Evolutionary conservation across 176 grass and related monocot genomes (phyloP), one percentile per base, ranked within the genome.

Genomic region (Tuctoria greenei): DNA sequence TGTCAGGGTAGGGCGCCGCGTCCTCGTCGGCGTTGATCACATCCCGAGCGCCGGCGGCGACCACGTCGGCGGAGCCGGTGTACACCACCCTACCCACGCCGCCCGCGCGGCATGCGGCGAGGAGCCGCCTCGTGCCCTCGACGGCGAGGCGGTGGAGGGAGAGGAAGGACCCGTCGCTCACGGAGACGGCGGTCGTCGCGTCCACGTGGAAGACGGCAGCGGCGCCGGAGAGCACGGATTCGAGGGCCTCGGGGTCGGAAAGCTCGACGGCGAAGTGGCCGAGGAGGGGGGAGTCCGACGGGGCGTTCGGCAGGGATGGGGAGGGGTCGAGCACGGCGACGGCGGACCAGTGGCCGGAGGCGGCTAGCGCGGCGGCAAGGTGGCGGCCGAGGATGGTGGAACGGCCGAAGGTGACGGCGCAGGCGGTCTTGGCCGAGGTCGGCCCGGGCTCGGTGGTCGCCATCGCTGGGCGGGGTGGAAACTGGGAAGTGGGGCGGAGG

Each of bases 151-250:
- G 80, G 61, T 99, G 87, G 15, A 95, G 83, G 21, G 80, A 52
- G 7, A 61, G 74, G 83, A 98, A 88, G 36, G 86, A 79, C 63
- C 71, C 83, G 8, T 69, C 65, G 45, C 23, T 65, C 21, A 6
- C 60, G 55, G 61, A 20, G 55, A 74, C 10, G 41, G 75, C 24
- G 6, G 75, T 42, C 57, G 82, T 83, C 38, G 87, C 82, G 60
- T 94, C 95, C 57, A 99, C 85, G 75, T 95, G 89, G 89, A 99
- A 99, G 59, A 99, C 84, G 31, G 81, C 76, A 27, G 45, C 80
- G 11, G 80, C 81, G 27, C 87, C 87, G 5, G 77, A 16, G 25
- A 99, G 71, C 18, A 80, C 56, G 49, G 66, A 51, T 40, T 45
- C 61, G 66, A 99, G 46, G 0, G 64, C 35, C 2, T 27, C 43